These are phyloP conservation scores for Poterioochromonas sp. DNA, from an alignment of 352 stramenopile species.

Conservation along the genomic window DNA sequence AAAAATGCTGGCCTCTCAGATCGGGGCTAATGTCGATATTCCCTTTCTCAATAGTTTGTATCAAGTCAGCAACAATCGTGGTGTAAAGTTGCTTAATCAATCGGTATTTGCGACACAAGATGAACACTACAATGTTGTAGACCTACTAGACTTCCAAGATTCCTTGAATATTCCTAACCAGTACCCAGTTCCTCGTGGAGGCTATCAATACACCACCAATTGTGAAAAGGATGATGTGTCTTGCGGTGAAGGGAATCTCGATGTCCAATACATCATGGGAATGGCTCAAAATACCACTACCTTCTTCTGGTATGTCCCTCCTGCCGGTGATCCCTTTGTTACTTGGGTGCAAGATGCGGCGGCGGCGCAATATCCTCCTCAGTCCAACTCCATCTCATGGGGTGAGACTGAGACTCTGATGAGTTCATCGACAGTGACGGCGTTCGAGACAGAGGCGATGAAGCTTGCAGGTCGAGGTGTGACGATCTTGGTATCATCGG, in stretches of 20 bases:
- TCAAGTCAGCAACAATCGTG: not conserved
- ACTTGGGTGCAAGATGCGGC: not conserved
- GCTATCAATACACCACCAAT: not conserved
- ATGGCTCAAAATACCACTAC: constrained; percentile 61
- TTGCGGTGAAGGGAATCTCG: constrained; percentile 61
- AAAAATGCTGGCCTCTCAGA: no score
- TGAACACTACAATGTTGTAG: not conserved
- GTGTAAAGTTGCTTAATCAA: not conserved
- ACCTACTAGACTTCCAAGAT: not conserved
- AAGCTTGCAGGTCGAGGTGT: constrained; percentile 74
- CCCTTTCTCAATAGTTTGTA: not conserved
- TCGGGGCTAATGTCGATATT: not conserved
- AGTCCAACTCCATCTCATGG: not conserved
- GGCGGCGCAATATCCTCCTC: not conserved
- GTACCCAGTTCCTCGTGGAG: not conserved
- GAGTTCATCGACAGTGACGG: not conserved
- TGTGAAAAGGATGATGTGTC: not conserved
- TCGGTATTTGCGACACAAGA: not conserved
- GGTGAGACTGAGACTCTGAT: not conserved
- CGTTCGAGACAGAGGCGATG: constrained; percentile 67
- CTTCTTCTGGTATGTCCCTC: not conserved
- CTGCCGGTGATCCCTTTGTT: not conserved
- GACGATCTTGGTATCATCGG: constrained; percentile 66
- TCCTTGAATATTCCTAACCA: not conserved
- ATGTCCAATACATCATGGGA: constrained; percentile 76